These are phyloP conservation scores for Schizopora paradoxa DNA, from an alignment of 1,284 basidiomycete species.

Conservation along the genomic window DNA sequence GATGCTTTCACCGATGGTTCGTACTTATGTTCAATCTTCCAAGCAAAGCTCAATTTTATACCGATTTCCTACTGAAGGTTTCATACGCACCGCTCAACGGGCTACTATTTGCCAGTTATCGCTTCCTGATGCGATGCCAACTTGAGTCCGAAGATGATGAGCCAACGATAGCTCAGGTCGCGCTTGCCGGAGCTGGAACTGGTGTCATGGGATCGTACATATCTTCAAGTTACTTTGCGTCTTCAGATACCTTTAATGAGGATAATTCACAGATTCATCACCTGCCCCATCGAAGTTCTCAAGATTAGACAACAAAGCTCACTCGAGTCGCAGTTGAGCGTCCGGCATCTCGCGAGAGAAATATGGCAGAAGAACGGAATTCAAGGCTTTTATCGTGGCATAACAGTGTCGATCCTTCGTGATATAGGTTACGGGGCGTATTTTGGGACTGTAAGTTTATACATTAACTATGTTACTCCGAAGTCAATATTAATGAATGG, in stretches of 20 bases:
- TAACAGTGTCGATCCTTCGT: slow-evolving; percentile 64
- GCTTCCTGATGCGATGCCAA: slow-evolving; percentile 61
- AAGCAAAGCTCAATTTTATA: not conserved
- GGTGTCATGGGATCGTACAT: slow-evolving; percentile 74
- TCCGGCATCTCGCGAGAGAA: slow-evolving; percentile 44
- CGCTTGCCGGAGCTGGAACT: slow-evolving; percentile 71
- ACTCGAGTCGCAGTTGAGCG: slow-evolving; percentile 36
- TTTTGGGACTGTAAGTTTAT: slow-evolving; percentile 59
- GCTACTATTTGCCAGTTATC: slow-evolving; percentile 69
- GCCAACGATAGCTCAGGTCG: slow-evolving; percentile 64
- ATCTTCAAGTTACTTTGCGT: not conserved
- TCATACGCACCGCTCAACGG: slow-evolving; percentile 71
- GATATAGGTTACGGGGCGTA: slow-evolving; percentile 82
- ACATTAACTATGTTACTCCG: not conserved
- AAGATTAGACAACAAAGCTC: slow-evolving; percentile 80
- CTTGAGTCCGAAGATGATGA: slow-evolving; percentile 36
- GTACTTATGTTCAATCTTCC: slow-evolving; percentile 21
- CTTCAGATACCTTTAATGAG: not conserved
- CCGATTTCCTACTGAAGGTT: slow-evolving; percentile 36
- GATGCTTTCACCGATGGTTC: slow-evolving; percentile 64
- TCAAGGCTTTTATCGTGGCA: slow-evolving; percentile 71
- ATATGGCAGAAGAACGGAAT: slow-evolving; percentile 56
- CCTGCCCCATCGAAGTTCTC: slow-evolving; percentile 78
- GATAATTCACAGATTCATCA: slow-evolving; percentile 51
- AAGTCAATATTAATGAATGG: slow-evolving; percentile 13